Percentiles rank a stretch among this genome's conserved stretches.
These are phyloP conservation scores for Aspergillus awamori DNA, from an alignment of 2,329 filamentous ascomycete genomes.

Conservation along the genomic window DNA sequence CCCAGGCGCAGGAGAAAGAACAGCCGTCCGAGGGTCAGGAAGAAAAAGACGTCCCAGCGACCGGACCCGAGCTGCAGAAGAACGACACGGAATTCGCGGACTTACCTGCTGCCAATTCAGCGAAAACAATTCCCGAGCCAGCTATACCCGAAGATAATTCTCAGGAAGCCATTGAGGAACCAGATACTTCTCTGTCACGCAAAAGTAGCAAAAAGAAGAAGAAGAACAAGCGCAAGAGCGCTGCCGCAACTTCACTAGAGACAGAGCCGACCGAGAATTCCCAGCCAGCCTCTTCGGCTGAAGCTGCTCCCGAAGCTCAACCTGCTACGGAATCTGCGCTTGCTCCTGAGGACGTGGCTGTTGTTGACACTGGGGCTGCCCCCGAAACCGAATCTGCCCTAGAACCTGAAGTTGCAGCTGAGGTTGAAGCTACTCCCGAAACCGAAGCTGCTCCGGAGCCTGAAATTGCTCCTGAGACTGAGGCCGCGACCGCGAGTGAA, in stretches of 20 bases:
- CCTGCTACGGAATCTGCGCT: slow-evolving; percentile 10
- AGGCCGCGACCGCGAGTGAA: slow-evolving; percentile 17
- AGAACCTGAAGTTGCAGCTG: background rate
- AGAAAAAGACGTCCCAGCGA: background rate
- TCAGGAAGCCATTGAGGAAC: background rate
- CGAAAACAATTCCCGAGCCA: background rate
- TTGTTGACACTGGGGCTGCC: background rate
- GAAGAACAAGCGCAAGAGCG: slow-evolving; percentile 26
- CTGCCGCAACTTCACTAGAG: slow-evolving; percentile 6
- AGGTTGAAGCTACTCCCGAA: background rate
- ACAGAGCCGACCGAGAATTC: slow-evolving; percentile 8
- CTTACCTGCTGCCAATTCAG: background rate
- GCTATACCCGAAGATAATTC: background rate
- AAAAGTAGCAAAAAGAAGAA: slow-evolving; percentile 28
- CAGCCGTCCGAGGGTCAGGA: background rate
- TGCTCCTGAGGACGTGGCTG: background rate
- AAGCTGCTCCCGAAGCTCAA: background rate
- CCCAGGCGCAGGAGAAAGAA: background rate
- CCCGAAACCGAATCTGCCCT: background rate
- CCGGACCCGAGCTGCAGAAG: background rate
- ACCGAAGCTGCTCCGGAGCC: background rate
- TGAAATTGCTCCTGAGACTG: background rate
- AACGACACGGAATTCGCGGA: background rate
- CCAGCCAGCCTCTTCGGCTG: background rate
- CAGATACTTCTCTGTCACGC: slow-evolving; percentile 17